Base-by-base conservation (phyloP, 2,329 filamentous ascomycete genomes). In the Nigrospora sphaerica region DNA sequence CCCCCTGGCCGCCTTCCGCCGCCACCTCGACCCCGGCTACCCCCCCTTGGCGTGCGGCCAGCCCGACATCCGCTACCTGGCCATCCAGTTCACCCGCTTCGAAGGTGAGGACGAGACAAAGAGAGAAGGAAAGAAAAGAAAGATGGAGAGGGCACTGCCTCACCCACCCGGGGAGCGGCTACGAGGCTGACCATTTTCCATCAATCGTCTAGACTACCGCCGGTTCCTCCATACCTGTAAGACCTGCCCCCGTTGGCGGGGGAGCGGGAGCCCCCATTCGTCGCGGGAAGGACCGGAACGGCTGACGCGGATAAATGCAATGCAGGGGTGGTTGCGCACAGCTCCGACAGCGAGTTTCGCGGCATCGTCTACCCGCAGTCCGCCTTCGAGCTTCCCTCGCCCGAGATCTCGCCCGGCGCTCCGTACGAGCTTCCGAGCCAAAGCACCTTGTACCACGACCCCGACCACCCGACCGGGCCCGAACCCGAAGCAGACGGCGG, bases 1-100 rank as follows among this genome's bases (percentile, higher is more conserved):
- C 17, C 48, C 44, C 9, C 17, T 51, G n/a, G 41, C 49, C 12
- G 44, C 49, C 16, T 49, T 51, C 39, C 49, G 49, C 12, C 46
- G 42, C 6, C 40, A 43, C 42, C 44, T 40, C 2, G 34, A 36
- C 7, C 34, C 23, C n/a, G 31, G 32, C 48, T 47, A 50, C 5
- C 49, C 52, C 3, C 53, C 55, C 6, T 49, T 51, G 17, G 52
- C 55, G 23, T 52, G 50, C 12, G 56, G 47, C 36, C 52, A 59
- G 4, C 54, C 69, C 14, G 71, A 74, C 48, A 71, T 77, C 42
- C 67, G 70, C 42, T 72, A 75, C 55, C 61, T 77, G 28, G 69
- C 69, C 6, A 67, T 77, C 38, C 73, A 76, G 45, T 77, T 77
- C 51, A 74, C 68, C 37, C 65, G 68, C 38, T 62, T 67, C 28